Evolutionary conservation across 139 green algal species (phyloP).

Genomic region (Chlamydomonas urium): DNA sequence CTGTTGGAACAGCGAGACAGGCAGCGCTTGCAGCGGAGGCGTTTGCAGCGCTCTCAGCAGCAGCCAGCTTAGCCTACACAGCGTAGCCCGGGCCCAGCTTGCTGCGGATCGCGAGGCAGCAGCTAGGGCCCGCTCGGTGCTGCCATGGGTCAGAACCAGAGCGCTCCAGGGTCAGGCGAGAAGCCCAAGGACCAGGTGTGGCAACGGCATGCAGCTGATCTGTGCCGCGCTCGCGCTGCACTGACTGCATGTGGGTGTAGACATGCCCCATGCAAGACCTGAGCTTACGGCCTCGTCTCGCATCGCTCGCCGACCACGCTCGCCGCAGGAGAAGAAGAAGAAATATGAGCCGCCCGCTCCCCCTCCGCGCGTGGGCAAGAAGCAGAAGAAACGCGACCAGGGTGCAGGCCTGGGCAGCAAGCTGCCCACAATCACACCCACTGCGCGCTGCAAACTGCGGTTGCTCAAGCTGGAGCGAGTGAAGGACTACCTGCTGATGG

Average conservation of each 20-base stretch:
- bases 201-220: not conserved
- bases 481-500: conserved; percentile 99
- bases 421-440: conserved; percentile 88
- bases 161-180: not conserved
- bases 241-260: not conserved
- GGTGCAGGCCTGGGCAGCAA: conserved; percentile 65
- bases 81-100: too few species aligned
- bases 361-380: conserved; percentile 89
- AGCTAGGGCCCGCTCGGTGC: too few species aligned
- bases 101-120: too few species aligned
- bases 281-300: not conserved
- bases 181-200: too few species aligned
- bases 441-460: conserved; percentile 92
- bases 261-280: not conserved
- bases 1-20: too few species aligned
- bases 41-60: too few species aligned
- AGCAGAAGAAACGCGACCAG: conserved; percentile 77
- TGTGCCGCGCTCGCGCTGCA: not conserved
- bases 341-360: conserved; percentile 94
- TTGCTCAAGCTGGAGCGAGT: conserved; percentile 97
- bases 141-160: conserved; percentile 18
- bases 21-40: too few species aligned
- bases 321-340: conserved; percentile 90
- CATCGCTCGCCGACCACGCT: too few species aligned
- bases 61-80: too few species aligned